These are phyloP conservation scores for Hymenoscyphus scutula DNA, from an alignment of 2,329 filamentous ascomycete species.

Conservation along the genomic window DNA sequence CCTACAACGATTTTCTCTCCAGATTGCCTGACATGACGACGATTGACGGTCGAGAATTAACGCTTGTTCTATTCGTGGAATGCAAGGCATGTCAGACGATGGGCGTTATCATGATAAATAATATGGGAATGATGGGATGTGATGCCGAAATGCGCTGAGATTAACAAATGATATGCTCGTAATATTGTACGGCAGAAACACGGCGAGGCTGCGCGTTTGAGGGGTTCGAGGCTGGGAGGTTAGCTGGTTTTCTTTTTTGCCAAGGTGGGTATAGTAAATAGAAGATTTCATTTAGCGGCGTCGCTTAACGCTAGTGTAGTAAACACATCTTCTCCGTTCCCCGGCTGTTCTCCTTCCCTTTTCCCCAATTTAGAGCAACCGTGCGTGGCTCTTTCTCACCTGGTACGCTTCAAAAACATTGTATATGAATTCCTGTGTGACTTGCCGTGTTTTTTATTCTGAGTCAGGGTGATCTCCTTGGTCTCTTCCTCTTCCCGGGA, in stretches of 20 bases:
- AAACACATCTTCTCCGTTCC: neutral
- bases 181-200: constrained; percentile 15
- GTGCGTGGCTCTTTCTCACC: neutral
- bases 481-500: neutral
- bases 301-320: neutral
- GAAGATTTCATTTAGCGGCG: neutral
- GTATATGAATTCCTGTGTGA: neutral
- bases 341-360: neutral
- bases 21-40: neutral
- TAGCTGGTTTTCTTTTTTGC: too few species aligned
- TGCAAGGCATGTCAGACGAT: constrained; percentile 1
- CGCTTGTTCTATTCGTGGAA: constrained; percentile 3
- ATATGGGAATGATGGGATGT: neutral
- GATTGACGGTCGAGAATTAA: neutral
- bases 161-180: neutral
- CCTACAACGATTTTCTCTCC: neutral
- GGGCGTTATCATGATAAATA: constrained; percentile 1
- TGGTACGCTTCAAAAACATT: neutral
- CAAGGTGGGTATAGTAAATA: neutral
- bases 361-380: neutral
- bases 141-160: constrained; percentile 3
- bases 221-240: constrained; percentile 1
- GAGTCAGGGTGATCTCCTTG: constrained; percentile 1
- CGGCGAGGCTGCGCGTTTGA: constrained; percentile 9
- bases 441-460: neutral